Base-by-base conservation (phyloP, 768 basidiomycete genomes). In the Trametes elegans region DNA sequence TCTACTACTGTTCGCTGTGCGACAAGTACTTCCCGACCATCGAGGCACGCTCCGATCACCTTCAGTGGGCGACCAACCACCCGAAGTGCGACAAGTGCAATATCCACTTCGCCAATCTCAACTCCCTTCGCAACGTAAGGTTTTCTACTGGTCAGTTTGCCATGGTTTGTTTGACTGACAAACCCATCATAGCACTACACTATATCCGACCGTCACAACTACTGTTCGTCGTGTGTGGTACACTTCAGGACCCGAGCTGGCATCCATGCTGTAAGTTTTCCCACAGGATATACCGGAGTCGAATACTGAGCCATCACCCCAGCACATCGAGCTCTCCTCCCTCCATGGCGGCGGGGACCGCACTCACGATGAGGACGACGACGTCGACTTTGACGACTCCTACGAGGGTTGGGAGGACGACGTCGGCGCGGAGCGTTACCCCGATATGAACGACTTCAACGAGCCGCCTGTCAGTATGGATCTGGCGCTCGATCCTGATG, bases 1-100 rank as follows among this genome's bases (percentile, higher is more conserved):
- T 57, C 43, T 52, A 53, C 29, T 71, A 73, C 63, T 73, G 72
- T 63, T 64, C 70, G 28, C 59, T 71, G 23, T 73, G 72, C 60
- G 71, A 73, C 52, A 49, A 52, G 29, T 71, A 73, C 57, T 71
- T 71, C 59, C 62, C 64, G 40, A 56, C 55, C 27, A 41, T 56
- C 5, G 62, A 63, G 3, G 62, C 68, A 18, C 69, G 71, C 16
- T 61, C 66, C 7, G 52, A 53, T 23, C 72, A 73, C 32, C 57
- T 73, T 21, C 59, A 65, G 43, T 43, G 53, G 39, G 63, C 71
- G 3, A 47, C 38, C 19, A 65, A 64, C 52, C 72, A 73, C 38
- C 71, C 71, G 2, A 51, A 64, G 44, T 73, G 72, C 59, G 48
- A 59, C 1, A 55, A 62, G 1, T 71, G 71, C 60, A 46, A 67